Percentiles rank a stretch among this genome's conserved stretches.
phyloP scores from a whole-genome alignment of 495 filamentous ascomycete genomes.

The Daldinia childiae region DNA sequence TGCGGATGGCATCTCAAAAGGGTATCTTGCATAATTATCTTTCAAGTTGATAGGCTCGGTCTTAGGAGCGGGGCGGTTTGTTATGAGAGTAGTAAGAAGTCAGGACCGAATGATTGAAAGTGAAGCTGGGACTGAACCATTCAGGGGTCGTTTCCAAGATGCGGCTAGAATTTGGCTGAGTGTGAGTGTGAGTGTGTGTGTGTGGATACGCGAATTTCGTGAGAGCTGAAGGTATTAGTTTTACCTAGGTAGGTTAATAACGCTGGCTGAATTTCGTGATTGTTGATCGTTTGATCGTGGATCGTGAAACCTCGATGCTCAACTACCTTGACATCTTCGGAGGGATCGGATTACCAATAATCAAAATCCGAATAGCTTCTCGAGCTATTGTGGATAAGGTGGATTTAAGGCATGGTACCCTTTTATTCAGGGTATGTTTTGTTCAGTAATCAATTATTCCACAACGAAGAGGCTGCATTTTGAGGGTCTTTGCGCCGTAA shows the following conservation, averaged over 20 bases:
- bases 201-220: neutral
- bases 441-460: constrained; percentile 43
- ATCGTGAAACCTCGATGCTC: constrained; percentile 8
- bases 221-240: neutral
- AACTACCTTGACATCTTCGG: neutral
- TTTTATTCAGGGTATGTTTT: neutral
- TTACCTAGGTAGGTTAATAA: neutral
- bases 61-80: constrained; percentile 5
- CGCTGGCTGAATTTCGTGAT: neutral
- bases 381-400: neutral
- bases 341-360: constrained; percentile 18
- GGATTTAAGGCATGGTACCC: neutral
- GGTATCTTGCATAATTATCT: constrained; percentile 26
- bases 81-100: neutral
- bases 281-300: constrained; percentile 4
- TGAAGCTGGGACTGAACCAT: constrained; percentile 19
- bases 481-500: constrained; percentile 6
- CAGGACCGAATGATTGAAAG: neutral
- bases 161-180: neutral
- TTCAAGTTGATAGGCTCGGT: constrained; percentile 19
- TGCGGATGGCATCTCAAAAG: constrained; percentile 47
- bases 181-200: constrained; percentile 1
- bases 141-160: constrained; percentile 13
- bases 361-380: constrained; percentile 10
- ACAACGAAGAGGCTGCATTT: constrained; percentile 7